Evolutionary conservation across 1,139 yeast species (phyloP).

Genomic region (Sugiyamaella xylanicola): DNA sequence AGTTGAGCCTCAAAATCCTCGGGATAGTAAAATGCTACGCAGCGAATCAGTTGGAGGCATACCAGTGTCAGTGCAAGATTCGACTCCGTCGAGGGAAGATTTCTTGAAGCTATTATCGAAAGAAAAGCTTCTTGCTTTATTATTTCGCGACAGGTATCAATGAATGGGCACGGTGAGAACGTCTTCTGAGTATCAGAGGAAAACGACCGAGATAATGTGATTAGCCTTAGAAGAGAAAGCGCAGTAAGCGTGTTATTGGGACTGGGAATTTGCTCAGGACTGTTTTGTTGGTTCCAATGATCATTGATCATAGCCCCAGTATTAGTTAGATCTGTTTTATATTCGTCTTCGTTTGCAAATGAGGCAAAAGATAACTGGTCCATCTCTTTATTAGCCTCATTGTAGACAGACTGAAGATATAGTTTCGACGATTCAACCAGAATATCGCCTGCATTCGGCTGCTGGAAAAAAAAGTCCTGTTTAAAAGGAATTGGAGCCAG

Average conservation of each 20-base stretch:
- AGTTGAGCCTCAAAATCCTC: conserved; percentile 7
- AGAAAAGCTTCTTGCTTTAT: not conserved
- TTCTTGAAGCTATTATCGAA: not conserved
- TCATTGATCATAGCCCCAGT: conserved; percentile 2
- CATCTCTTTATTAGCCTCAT: conserved; percentile 4
- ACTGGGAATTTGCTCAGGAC: not conserved
- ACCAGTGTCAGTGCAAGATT: not conserved
- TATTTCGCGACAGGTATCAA: conserved; percentile 2
- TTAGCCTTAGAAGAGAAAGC: not conserved
- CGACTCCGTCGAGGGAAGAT: not conserved
- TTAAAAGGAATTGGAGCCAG: conserved; percentile 1
- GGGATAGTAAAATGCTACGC: conserved; percentile 5
- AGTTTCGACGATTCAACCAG: not conserved
- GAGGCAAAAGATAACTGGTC: conserved; percentile 5
- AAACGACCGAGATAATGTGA: conserved; percentile 4
- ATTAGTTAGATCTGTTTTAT: conserved; percentile 3
- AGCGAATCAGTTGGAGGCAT: conserved; percentile 9
- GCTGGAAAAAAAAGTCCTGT: not conserved
- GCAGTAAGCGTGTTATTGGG: conserved; percentile 8
- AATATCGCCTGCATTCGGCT: not conserved
- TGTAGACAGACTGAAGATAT: not conserved
- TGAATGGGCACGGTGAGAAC: not conserved
- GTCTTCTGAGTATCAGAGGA: not conserved
- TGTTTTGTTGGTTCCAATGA: not conserved
- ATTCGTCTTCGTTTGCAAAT: conserved; percentile 3